Base-by-base conservation (phyloP, 139 green algal genomes). In the Auxenochlorella pyrenoidosa region DNA sequence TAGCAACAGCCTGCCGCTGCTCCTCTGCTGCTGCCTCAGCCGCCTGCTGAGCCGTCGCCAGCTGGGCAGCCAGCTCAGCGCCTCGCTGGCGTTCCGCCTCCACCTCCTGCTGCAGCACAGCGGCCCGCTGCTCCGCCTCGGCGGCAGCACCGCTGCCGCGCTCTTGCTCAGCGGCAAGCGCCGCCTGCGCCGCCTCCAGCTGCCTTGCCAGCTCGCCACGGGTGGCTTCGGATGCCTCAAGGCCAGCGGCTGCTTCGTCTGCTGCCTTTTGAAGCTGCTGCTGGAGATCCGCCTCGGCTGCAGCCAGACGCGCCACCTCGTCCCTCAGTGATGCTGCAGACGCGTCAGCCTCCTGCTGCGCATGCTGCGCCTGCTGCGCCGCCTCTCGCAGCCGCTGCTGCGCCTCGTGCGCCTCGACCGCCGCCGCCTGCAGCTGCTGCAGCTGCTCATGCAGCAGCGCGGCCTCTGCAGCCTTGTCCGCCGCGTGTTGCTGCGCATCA, bases 391-490 rank as follows among this genome's bases (percentile, higher is more conserved):
- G 41, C 24, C 8, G 47, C 51, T 70, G 77, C 77, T 43, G 77
- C 51, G n/a, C 73, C 40, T 79, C 41, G n/a, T 83, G 77, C 32
- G 41, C 41, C 73, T 54, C 73, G 36, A 58, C 78, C 34, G 78
- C 78, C 18, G 58, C 58, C 38, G 28, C 58, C 58, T 84, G 80
- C 60, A 65, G 47, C 80, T 75, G 58, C 24, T 30, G 79, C 79
- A 84, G 36, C 79, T 84, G 79, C 58, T 82, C 76, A 16, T 68
- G 51, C 36, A 72, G 54, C 58, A 75, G 80, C 41, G 47, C 36
- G 28, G 80, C 80, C 43, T 51, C 79, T 5, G 77, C 79, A 3
- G 54, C 58, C 79, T 84, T 65, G 21, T 85, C 80, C 30, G 66
- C 40, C 16, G 80, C 80, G 51, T 83, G 77, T 51, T 70, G 77